phyloP scores from a whole-genome alignment of 805 yeast species.

The Yamadazyma phyllophila region DNA sequence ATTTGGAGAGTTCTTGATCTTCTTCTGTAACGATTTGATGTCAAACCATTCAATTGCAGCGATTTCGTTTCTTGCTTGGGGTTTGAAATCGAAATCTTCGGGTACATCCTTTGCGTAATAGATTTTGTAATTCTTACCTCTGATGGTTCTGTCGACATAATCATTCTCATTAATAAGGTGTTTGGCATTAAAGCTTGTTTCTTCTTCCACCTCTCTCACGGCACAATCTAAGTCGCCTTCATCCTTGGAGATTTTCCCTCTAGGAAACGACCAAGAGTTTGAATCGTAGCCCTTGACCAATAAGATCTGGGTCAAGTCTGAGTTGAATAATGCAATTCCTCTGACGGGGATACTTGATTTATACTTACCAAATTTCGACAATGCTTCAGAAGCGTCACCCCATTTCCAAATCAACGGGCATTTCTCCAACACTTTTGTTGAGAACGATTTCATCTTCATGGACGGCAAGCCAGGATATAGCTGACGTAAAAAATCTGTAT shows the following conservation, averaged over 20 bases:
- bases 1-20: constrained; percentile 36
- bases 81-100: constrained; percentile 69
- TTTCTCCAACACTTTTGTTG: constrained; percentile 60
- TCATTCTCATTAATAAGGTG: constrained; percentile 66
- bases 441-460: constrained; percentile 74
- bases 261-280: constrained; percentile 87
- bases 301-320: constrained; percentile 63
- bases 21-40: constrained; percentile 43
- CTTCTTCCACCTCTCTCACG: constrained; percentile 86
- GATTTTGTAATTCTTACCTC: constrained; percentile 83
- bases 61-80: constrained; percentile 86
- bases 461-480: constrained; percentile 74
- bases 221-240: constrained; percentile 91
- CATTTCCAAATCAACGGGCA: constrained; percentile 83
- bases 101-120: constrained; percentile 77
- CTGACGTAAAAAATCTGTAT: constrained; percentile 75
- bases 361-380: constrained; percentile 76
- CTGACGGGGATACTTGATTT: constrained; percentile 92
- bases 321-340: constrained; percentile 87
- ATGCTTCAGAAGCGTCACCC: constrained; percentile 78
- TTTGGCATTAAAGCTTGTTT: constrained; percentile 84
- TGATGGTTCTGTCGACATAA: constrained; percentile 74
- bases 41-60: constrained; percentile 77
- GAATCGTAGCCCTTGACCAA: constrained; percentile 84
- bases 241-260: constrained; percentile 94